Base-by-base conservation (phyloP, 176 grass and related monocot genomes). In the Oryza nivara region DNA sequence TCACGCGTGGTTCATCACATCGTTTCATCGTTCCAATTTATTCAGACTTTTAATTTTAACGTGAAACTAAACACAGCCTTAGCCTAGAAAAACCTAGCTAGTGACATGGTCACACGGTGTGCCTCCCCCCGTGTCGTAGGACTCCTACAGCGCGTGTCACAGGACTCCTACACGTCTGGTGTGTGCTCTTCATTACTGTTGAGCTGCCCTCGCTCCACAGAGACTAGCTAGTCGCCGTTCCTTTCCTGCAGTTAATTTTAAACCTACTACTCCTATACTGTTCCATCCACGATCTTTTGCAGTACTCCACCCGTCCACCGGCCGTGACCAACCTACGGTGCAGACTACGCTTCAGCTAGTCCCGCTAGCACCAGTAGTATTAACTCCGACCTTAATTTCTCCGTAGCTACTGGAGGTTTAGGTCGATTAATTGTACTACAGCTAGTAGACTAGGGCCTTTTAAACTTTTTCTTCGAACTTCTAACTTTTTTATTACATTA, bases 201-300 rank as follows among this genome's bases (percentile, higher is more conserved):
- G 0, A 5, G 14, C n/a, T 12, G 7, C 19, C 38, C 36, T 11
- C 26, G 26, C 58, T 28, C 12, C 9, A 58, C 52, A 20, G 1
- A 7, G 2, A 5, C 28, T 56, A 8, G 12, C 28, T 56, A 4
- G 12, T 28, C 14, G 9, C 61, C 61, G 19, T 48, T 67, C 63
- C 40, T 79, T 67, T 19, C 34, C 78, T 22, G 65, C 44, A 36
- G 45, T 80, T 80, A 52, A 52, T 30, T 80, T 52, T 36, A 80
- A 80, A 67, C 11, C 9, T 32, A 32, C 30, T 32, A 32, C 30
- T 32, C 30, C 35, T 5, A 3, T 63, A 63, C 23, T 47, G 1
- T 6, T 28, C 34, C 25, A 70, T 32, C 51, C 36, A 64, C 51
- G 68, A 63, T 63, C 8, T 1, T 58, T 12, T 49, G 51, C 17